Evolutionary conservation across 352 stramenopile genomes (phyloP).

Genomic region (Thalassiosira hispida): DNA sequence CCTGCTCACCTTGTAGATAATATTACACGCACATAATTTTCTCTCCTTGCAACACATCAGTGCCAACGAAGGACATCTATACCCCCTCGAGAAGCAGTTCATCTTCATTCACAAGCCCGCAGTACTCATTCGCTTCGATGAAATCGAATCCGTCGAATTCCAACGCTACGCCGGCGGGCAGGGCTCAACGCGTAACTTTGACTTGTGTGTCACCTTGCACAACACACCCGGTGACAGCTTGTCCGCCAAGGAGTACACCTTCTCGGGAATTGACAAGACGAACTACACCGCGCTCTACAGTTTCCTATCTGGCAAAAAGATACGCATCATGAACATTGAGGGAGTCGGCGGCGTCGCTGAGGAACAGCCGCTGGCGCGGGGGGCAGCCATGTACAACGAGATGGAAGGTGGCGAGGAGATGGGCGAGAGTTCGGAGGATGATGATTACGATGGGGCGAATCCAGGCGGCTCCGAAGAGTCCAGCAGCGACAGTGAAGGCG

Average conservation of each 20-base stretch:
- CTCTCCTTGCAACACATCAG: conserved; percentile 87
- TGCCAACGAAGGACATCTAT: conserved; percentile 96
- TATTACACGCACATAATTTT: conserved; percentile 85
- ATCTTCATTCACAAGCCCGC: conserved; percentile 99
- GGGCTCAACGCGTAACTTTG: conserved; percentile 93
- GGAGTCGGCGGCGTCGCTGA: conserved; percentile 37
- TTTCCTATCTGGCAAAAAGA: conserved; percentile 94
- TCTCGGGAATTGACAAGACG: conserved; percentile 94
- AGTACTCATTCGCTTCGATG: conserved; percentile 97
- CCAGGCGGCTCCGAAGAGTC: conserved; percentile 69
- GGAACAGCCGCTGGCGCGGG: conserved; percentile 21
- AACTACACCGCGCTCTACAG: conserved; percentile 94
- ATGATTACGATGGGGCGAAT: conserved; percentile 91
- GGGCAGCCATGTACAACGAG: conserved; percentile 85
- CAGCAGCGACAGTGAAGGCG: conserved; percentile 86
- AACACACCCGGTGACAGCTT: conserved; percentile 81
- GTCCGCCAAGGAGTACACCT: conserved; percentile 89
- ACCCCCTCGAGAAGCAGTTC: conserved; percentile 97
- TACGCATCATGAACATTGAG: conserved; percentile 93
- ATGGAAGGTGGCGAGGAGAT: conserved; percentile 87
- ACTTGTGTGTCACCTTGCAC: conserved; percentile 92
- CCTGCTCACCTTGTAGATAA: neutral
- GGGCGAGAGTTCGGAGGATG: conserved; percentile 90
- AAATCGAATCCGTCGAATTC: conserved; percentile 98
- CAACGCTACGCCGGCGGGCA: conserved; percentile 94